phyloP scores from a whole-genome alignment of 2,329 filamentous ascomycete species.

The Ophiocordyceps camponoti-rufipedis region DNA sequence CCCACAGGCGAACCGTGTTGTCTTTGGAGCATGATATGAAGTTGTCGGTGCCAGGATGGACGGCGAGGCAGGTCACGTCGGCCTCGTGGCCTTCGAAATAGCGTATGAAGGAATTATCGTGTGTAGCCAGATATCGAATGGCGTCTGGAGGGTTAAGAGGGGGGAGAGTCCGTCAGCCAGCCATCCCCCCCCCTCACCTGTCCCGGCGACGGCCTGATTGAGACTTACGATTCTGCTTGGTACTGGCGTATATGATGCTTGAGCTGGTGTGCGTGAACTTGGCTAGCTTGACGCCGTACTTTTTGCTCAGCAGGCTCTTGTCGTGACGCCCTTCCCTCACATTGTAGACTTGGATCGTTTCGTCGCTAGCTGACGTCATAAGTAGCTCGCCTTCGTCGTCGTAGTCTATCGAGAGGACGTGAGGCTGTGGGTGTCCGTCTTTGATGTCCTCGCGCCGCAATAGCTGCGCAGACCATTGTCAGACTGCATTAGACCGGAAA shows the following conservation, averaged over 20 bases:
- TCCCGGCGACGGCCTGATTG: not conserved
- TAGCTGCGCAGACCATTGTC: conserved; percentile 16
- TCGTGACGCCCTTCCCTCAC: conserved; percentile 77
- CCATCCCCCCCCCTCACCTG: not conserved
- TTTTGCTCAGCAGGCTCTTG: conserved; percentile 83
- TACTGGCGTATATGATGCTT: conserved; percentile 88
- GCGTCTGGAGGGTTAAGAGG: conserved; percentile 36
- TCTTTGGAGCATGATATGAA: conserved; percentile 88
- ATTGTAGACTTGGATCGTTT: conserved; percentile 90
- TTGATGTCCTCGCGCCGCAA: conserved; percentile 40
- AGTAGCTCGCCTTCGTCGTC: conserved; percentile 87
- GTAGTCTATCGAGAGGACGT: conserved; percentile 84
- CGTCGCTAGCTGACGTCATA: conserved; percentile 82
- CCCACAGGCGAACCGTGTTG: conserved; percentile 84
- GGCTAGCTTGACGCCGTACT: conserved; percentile 88
- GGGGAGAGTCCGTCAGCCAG: conserved; percentile 1
- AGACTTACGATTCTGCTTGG: conserved; percentile 65
- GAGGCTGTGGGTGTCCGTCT: conserved; percentile 32
- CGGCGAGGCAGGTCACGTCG: conserved; percentile 62
- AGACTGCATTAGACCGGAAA: not conserved
- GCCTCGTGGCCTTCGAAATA: conserved; percentile 88
- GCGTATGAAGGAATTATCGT: conserved; percentile 90
- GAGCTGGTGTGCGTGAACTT: conserved; percentile 85
- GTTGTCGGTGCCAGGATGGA: conserved; percentile 74
- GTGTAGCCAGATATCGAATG: conserved; percentile 72